Evolutionary conservation across 164 flowering plant genomes (phyloP).

Genomic region (Malania oleifera): DNA sequence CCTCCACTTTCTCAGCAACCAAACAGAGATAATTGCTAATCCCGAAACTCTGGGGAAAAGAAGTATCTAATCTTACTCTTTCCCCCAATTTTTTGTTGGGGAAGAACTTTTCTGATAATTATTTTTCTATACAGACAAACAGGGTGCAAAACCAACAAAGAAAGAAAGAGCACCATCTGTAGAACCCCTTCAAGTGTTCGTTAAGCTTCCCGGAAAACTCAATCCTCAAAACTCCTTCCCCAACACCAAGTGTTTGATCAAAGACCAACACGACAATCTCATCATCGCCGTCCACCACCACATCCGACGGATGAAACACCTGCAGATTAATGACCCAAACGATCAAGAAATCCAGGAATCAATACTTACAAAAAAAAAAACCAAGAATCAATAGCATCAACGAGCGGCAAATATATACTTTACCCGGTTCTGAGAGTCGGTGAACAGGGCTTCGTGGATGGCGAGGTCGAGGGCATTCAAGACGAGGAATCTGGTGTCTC

Average conservation of each 20-base stretch:
- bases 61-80: too few species aligned
- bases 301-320: slow-evolving; percentile 30
- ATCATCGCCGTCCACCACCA: slow-evolving; percentile 44
- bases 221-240: slow-evolving; percentile 35
- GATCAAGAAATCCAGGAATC: too few species aligned
- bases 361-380: background rate
- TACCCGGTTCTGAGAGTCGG: slow-evolving; percentile 13
- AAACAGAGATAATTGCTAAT: too few species aligned
- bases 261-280: slow-evolving; percentile 54
- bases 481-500: slow-evolving; percentile 51
- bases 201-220: slow-evolving; percentile 25
- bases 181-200: slow-evolving; percentile 24
- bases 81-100: too few species aligned
- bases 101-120: too few species aligned
- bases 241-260: slow-evolving; percentile 27
- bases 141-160: background rate
- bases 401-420: background rate
- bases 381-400: background rate
- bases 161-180: slow-evolving; percentile 14
- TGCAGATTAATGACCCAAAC: slow-evolving; percentile 3
- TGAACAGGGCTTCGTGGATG: slow-evolving; percentile 30
- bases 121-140: too few species aligned
- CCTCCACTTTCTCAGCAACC: background rate
- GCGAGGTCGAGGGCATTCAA: slow-evolving; percentile 56
- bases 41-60: too few species aligned